A percentile compares a stretch with the other conserved stretches of the same genome.
Conservation (phyloP, 495 filamentous ascomycete species). For the Penicillium malachiteum region DNA sequence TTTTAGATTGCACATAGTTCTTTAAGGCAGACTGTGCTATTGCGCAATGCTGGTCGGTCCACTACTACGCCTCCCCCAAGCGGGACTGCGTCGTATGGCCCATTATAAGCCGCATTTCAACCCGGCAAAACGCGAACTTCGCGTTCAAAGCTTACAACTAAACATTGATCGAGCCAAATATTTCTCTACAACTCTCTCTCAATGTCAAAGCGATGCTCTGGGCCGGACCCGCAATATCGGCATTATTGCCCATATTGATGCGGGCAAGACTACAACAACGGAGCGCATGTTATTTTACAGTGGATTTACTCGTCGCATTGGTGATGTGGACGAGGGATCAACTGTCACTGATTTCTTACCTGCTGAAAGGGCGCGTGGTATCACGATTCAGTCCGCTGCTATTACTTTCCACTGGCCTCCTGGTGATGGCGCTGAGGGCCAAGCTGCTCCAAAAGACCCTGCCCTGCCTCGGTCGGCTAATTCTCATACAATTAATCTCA, state of each 20-base stretch:
- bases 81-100: slow-evolving; percentile 27
- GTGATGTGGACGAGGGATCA: slow-evolving; percentile 96
- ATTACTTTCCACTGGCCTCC: slow-evolving; percentile 92
- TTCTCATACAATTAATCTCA: slow-evolving; percentile 81
- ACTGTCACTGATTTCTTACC: slow-evolving; percentile 98
- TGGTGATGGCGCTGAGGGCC: slow-evolving; percentile 24
- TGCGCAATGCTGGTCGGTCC: slow-evolving; percentile 36
- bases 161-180: slow-evolving; percentile 6
- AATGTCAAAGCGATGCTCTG: slow-evolving; percentile 35
- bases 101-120: slow-evolving; percentile 17
- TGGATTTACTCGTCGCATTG: slow-evolving; percentile 81
- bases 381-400: slow-evolving; percentile 97
- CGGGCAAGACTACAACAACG: slow-evolving; percentile 97
- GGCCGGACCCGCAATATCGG: slow-evolving; percentile 87
- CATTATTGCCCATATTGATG: slow-evolving; percentile 99
- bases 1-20: neutral
- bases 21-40: slow-evolving; percentile 1
- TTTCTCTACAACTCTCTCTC: slow-evolving; percentile 28
- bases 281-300: slow-evolving; percentile 99
- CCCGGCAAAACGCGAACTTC: slow-evolving; percentile 10
- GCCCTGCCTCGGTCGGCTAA: slow-evolving; percentile 34
- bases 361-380: slow-evolving; percentile 87
- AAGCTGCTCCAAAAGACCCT: slow-evolving; percentile 21
- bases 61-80: slow-evolving; percentile 34
- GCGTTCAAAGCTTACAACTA: slow-evolving; percentile 8